phyloP scores from a whole-genome alignment of 768 basidiomycete species.

The Hygrophoropsis aurantiaca region DNA sequence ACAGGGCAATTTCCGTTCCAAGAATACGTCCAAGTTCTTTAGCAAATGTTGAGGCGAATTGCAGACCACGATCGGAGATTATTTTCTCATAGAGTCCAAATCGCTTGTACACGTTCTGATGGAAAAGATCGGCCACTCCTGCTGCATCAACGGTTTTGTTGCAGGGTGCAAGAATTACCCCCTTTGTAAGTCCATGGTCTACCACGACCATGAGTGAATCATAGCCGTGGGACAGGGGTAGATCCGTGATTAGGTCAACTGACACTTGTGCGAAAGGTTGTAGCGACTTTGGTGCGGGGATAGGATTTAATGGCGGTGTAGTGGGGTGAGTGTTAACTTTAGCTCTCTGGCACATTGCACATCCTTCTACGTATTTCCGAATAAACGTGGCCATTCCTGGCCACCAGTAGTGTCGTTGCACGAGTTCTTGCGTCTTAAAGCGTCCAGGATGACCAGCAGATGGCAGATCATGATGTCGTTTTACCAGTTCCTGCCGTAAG shows the following conservation, averaged over 20 bases:
- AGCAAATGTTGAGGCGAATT: constrained; percentile 31
- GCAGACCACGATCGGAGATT: constrained; percentile 20
- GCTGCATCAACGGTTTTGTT: constrained; percentile 3
- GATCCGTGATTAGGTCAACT: constrained; percentile 43
- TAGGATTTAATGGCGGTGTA: constrained; percentile 28
- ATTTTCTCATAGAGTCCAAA: constrained; percentile 19
- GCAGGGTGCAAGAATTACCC: constrained; percentile 11
- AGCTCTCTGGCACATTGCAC: not conserved
- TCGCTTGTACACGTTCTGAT: constrained; percentile 11
- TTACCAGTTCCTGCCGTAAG: constrained; percentile 28
- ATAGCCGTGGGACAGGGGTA: constrained; percentile 16
- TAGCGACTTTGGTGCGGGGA: constrained; percentile 34
- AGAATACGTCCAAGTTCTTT: constrained; percentile 8
- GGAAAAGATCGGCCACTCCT: constrained; percentile 9
- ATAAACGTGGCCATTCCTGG: constrained; percentile 12
- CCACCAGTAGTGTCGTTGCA: constrained; percentile 42
- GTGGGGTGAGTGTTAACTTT: constrained; percentile 2
- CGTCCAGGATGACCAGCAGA: constrained; percentile 43
- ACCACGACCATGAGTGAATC: constrained; percentile 33
- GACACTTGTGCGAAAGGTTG: constrained; percentile 38
- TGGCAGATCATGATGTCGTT: constrained; percentile 34
- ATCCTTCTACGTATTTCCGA: not conserved
- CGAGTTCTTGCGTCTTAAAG: constrained; percentile 27
- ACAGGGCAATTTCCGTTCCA: constrained; percentile 15
- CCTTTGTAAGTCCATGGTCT: not conserved